Base-by-base conservation (phyloP, 805 yeast genomes). In the Nakazawaea ambrosiae region DNA sequence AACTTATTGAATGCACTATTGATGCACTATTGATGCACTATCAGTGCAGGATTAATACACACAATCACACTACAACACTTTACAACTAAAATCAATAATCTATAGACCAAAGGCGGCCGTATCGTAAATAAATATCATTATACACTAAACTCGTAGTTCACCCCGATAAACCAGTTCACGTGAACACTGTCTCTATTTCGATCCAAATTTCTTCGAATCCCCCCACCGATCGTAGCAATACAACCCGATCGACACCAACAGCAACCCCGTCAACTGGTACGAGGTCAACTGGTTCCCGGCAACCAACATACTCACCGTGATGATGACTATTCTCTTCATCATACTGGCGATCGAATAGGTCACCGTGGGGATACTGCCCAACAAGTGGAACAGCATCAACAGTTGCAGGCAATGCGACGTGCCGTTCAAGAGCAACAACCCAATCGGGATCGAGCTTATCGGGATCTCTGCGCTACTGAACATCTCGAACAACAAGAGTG, bases 311-410 rank as follows among this genome's bases (percentile, higher is more conserved):
- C 95, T 84, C 1, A 81, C 80, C 2, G 81, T 70, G 30, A 88
- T 87, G 22, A 88, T 75, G 1, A 85, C 82, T n/a, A 88, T 82
- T 50, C 95, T 75, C 60, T 88, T 88, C 75, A 88, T 73, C 73
- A 88, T 72, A 30, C 85, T 78, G 3, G 96, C 95, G 40, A 88
- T 79, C 2, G 94, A 82, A 58, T 86, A 88, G 3, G 92, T 75
- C 10, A 88, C 78, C 0, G 96, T 85, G 2, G 95, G 83, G 5
- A 88, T 70, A 52, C 80, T 73, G 16, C 95, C 92, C 31, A 88
- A 60, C 23, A 88, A 65, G 60, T 83, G 86, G 57, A 84, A 85
- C 12, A 95, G 87, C 27, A 88, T 66, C 54, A 87, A 61, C 28
- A 89, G 81, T 59, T 88, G 96, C 27, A 74, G 53, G 48, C 84